phyloP scores from a whole-genome alignment of 129 eudicot genomes.

The Heracleum sosnowskyi region DNA sequence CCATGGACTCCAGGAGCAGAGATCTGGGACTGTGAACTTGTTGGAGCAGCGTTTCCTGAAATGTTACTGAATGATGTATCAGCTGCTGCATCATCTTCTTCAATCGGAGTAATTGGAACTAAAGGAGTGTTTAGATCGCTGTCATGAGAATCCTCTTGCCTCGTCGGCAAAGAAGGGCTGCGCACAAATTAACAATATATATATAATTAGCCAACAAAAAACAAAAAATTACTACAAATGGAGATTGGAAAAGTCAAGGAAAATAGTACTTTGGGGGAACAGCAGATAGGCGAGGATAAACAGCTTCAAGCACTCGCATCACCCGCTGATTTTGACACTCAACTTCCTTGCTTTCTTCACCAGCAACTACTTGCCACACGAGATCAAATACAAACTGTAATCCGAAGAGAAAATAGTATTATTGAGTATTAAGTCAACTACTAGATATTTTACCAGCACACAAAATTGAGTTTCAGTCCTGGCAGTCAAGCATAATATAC shows the following conservation, averaged over 20 bases:
- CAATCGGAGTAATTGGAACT: slow-evolving; percentile 79
- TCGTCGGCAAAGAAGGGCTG: slow-evolving; percentile 53
- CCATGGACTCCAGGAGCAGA: slow-evolving; percentile 10
- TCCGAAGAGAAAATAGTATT: neutral
- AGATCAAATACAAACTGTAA: slow-evolving; percentile 54
- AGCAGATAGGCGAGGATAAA: slow-evolving; percentile 78
- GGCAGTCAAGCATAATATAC: neutral
- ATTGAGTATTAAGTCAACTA: neutral
- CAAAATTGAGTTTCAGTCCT: neutral
- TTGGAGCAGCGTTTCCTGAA: slow-evolving; percentile 9
- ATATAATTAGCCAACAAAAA: neutral
- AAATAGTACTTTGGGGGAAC: slow-evolving; percentile 67
- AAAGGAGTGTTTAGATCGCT: slow-evolving; percentile 38
- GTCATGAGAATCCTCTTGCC: slow-evolving; percentile 26
- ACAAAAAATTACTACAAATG: neutral
- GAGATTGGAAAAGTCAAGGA: neutral
- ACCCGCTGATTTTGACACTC: slow-evolving; percentile 60
- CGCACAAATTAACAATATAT: neutral
- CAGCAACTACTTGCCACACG: slow-evolving; percentile 69
- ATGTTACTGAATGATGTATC: slow-evolving; percentile 23
- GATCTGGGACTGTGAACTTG: slow-evolving; percentile 9
- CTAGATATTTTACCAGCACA: neutral
- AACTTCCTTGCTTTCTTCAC: slow-evolving; percentile 79
- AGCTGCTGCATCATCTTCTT: slow-evolving; percentile 63
- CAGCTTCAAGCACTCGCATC: slow-evolving; percentile 79